Base-by-base conservation (phyloP, 192 early-diverging fungal species). In the Rhizoclosmatium sp. region DNA sequence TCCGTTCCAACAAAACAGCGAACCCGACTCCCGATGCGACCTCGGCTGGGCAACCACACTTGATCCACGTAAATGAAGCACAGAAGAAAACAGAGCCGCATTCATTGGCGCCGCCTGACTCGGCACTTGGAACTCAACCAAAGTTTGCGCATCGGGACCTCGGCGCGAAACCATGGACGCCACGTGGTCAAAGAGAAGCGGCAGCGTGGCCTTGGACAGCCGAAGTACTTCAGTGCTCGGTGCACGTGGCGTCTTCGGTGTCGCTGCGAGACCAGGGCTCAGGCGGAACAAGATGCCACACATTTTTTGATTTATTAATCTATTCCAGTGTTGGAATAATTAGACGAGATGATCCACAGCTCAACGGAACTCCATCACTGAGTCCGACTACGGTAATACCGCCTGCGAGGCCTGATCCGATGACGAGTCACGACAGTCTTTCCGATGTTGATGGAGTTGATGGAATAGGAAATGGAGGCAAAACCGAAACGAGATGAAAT, bases 1-100 rank as follows among this genome's bases (percentile, higher is more conserved):
- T 40, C 97, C 97, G 82, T 98, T 98, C 49, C 84, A 88, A 47
- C 75, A 81, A 16, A 88, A 65, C 19, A 62, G 40, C 59, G 14
- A 23, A 62, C 56, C 39, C 12, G 47, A 14, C 2, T 7, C 4
- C 21, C 7, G 5, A 49, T 62, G 75, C 58, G 31, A 62, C 79
- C 79, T 4, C 19, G 86, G 86, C 64, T 87, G 86, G 7, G 78
- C 4, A 40, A 83, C 80, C 42, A 76, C 56, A 19, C 23, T 21
- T 1, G 21, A 4, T 39, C 83, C 83, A 31, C 86, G 69, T 9
- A 87, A 66, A 78, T 80, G 79, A n/a, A 87, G 74, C 10, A 76
- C 75, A 56, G 75, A 76, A 16, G 75, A 39, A 40, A 76, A 67
- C 47, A 76, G 31, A 2, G 75, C 21, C 19, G 59, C 72, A 62